A percentile compares a stretch with the other conserved stretches of the same genome.
These are phyloP conservation scores for Przewalskia tangutica DNA, from an alignment of 257 asterid genomes.

Conservation along the genomic window DNA sequence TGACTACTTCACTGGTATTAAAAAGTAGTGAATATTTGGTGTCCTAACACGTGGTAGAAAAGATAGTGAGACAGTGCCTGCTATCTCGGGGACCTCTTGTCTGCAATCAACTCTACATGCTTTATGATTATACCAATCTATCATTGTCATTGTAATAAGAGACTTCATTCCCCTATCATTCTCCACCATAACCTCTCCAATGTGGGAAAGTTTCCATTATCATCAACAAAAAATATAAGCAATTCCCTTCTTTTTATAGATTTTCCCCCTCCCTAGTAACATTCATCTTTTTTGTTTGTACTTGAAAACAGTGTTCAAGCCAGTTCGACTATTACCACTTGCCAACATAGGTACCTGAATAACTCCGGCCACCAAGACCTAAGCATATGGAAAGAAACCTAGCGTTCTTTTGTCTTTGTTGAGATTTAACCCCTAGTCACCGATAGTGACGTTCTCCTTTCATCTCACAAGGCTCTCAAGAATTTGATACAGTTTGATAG, in stretches of 20 bases:
- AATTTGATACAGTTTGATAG: neutral
- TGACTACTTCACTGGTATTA: too few species aligned
- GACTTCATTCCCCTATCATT: neutral
- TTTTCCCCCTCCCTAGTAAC: neutral
- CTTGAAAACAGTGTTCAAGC: neutral
- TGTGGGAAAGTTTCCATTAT: neutral
- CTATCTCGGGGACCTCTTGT: neutral
- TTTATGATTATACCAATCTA: neutral
- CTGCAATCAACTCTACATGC: conserved; percentile 10
- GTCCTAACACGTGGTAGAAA: neutral
- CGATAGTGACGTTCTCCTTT: neutral
- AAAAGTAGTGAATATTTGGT: neutral
- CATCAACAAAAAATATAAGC: neutral
- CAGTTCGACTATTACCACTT: neutral
- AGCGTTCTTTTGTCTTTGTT: neutral
- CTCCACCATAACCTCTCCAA: neutral
- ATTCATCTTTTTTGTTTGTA: neutral
- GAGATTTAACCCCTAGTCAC: neutral
- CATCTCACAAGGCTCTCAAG: neutral
- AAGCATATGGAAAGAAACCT: neutral
- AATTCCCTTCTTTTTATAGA: neutral
- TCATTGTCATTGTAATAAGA: conserved; percentile 6
- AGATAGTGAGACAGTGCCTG: conserved; percentile 4
- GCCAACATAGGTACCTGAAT: neutral
- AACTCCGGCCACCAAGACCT: neutral